Percentiles rank a stretch among this genome's conserved stretches.
Conservation (phyloP, 352 stramenopile species). For the Aphanomyces euteiches region DNA sequence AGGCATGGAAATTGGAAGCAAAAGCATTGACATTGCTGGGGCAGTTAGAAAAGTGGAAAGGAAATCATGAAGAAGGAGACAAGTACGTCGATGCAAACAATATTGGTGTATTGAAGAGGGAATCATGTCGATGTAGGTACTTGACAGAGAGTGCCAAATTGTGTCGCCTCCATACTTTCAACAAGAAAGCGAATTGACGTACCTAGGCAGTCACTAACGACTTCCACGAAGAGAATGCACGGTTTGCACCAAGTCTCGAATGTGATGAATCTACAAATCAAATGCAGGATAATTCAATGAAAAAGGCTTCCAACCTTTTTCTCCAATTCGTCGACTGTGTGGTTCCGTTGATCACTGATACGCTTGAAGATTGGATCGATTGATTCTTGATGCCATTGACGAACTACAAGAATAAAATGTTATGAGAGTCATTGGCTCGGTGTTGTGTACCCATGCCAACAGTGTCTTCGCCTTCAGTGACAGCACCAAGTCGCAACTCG, state of each 20-base stretch:
- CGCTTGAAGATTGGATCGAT: constrained; percentile 3
- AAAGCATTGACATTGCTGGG: constrained; percentile 60
- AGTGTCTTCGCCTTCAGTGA: constrained; percentile 25
- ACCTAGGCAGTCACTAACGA: background rate
- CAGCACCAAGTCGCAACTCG: constrained; percentile 20
- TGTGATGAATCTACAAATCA: constrained; percentile 9
- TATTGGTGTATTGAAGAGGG: background rate
- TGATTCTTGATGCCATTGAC: constrained; percentile 17
- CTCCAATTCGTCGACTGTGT: constrained; percentile 20
- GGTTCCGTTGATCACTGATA: constrained; percentile 8
- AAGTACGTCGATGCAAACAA: constrained; percentile 29
- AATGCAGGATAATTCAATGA: background rate
- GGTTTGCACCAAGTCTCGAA: constrained; percentile 1
- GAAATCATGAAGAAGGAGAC: constrained; percentile 44
- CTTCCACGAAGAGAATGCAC: background rate
- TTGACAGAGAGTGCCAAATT: constrained; percentile 53
- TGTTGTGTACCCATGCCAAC: constrained; percentile 13
- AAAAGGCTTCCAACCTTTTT: constrained; percentile 7
- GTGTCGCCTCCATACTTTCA: constrained; percentile 54
- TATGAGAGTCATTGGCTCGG: background rate
- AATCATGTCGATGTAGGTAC: constrained; percentile 6
- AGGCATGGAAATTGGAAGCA: constrained; percentile 63
- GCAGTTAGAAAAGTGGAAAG: constrained; percentile 75
- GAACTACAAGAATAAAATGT: constrained; percentile 7
- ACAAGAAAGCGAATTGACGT: constrained; percentile 12